phyloP scores from a whole-genome alignment of 2,329 filamentous ascomycete species.

The Cryphonectria parasitica region DNA sequence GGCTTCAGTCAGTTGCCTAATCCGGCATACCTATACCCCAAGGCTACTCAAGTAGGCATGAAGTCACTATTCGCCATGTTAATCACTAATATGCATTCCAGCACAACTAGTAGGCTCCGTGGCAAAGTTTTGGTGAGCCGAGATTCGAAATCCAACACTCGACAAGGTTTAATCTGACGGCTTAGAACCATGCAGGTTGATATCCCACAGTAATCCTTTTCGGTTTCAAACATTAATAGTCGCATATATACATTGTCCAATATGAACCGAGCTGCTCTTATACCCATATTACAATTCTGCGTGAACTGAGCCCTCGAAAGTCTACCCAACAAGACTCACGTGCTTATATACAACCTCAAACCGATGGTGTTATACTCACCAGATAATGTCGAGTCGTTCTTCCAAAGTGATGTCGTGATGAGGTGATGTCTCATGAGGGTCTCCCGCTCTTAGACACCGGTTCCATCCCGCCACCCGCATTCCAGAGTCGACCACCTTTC shows the following conservation, averaged over 20 bases:
- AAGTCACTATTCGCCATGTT: not conserved
- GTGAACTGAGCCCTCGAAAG: not conserved
- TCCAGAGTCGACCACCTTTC: not conserved
- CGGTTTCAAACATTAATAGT: not conserved
- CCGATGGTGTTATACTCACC: not conserved
- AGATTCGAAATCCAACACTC: not conserved
- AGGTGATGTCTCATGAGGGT: not conserved
- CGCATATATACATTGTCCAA: not conserved
- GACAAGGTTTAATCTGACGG: not conserved
- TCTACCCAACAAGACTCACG: not conserved
- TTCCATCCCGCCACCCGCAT: conserved; percentile 3
- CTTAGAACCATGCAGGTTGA: not conserved
- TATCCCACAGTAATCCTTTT: not conserved
- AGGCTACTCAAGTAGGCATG: not conserved
- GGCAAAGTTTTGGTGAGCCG: not conserved
- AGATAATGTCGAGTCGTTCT: not conserved
- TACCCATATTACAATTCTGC: not conserved
- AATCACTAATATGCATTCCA: not conserved
- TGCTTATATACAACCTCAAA: not conserved
- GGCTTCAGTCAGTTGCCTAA: not conserved
- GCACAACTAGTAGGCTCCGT: not conserved
- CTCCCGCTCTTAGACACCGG: not conserved
- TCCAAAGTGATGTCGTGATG: not conserved
- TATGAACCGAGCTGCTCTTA: not conserved
- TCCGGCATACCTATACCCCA: not conserved